Conservation (phyloP, 495 filamentous ascomycete species). For the Aspergillus incahuasiensis region DNA sequence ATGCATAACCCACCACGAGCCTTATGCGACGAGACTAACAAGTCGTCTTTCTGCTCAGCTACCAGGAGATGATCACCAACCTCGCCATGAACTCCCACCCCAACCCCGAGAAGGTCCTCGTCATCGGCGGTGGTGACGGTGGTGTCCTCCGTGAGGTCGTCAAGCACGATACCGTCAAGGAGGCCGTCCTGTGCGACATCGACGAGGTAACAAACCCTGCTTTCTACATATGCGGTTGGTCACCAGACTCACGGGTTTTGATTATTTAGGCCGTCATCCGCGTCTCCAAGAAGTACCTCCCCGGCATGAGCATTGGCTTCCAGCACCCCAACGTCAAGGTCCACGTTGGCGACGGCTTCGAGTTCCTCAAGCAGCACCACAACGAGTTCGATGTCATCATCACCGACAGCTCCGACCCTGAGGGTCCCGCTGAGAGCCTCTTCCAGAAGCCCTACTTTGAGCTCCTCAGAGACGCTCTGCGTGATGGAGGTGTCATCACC, state of each 20-base stretch:
- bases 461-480: conserved; percentile 80
- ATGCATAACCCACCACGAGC: conserved; percentile 30
- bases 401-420: conserved; percentile 95
- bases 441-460: conserved; percentile 99
- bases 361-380: conserved; percentile 88
- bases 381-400: conserved; percentile 99
- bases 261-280: conserved; percentile 79
- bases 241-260: conserved; percentile 4
- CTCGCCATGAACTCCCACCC: conserved; percentile 98
- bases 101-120: conserved; percentile 93
- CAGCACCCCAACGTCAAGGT: conserved; percentile 87
- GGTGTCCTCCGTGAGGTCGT: conserved; percentile 96
- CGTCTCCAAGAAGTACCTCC: conserved; percentile 96
- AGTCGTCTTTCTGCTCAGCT: conserved; percentile 38
- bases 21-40: neutral
- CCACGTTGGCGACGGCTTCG: conserved; percentile 95
- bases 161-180: conserved; percentile 91
- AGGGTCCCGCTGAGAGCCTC: conserved; percentile 89
- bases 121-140: conserved; percentile 95
- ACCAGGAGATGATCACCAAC: conserved; percentile 99
- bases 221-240: neutral
- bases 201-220: conserved; percentile 68
- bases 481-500: conserved; percentile 95
- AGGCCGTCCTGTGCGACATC: conserved; percentile 96
- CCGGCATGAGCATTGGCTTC: conserved; percentile 88